Evolutionary conservation across 345 rosid genomes (phyloP), one percentile per base, ranked within the genome.

Genomic region (Jatropha curcas): DNA sequence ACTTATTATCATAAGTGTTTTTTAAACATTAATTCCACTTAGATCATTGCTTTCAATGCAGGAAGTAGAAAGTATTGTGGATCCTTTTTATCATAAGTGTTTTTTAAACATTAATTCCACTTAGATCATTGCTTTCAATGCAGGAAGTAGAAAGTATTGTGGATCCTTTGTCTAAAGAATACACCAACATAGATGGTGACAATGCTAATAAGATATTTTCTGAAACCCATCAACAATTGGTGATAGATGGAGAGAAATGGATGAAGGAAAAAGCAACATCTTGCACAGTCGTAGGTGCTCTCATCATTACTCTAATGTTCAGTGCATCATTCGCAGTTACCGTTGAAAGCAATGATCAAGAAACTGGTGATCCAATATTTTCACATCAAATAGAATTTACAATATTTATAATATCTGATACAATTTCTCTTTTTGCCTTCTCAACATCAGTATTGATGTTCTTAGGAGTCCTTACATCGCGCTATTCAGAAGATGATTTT

Each of bases 271-370:
- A 63, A 34, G 35, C 76, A 25, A 66, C 2, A 13, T 48, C 52
- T 48, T 48, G 17, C 53, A 56, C 46, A 50, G 70, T 78, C 2
- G 81, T 68, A 4, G 65, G 73, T 16, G 60, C 77, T 31, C 71
- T 73, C 1, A 73, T 78, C 20, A 71, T 58, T 9, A 73, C 81
- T 0, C 19, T 73, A 8, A 64, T 63, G 30, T 73, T 72, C 31
- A 66, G 74, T 8, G 77, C 74, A 7, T 74, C 81, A 22, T 72
- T 72, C 45, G 72, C 77, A 1, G 77, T 78, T 17, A 77, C 81
- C 5, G 77, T 66, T 5, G 81, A n/a, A n/a, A n/a, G 77, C 48
- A 37, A 65, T 16, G 8, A 1, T 20, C n/a, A 37, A 20, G 74
- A 73, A 20, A 57, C 4, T 1, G 76, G 79, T n/a, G 4, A 58